phyloP scores from a whole-genome alignment of 2,329 filamentous ascomycete genomes.

The Colletotrichum sp. region DNA sequence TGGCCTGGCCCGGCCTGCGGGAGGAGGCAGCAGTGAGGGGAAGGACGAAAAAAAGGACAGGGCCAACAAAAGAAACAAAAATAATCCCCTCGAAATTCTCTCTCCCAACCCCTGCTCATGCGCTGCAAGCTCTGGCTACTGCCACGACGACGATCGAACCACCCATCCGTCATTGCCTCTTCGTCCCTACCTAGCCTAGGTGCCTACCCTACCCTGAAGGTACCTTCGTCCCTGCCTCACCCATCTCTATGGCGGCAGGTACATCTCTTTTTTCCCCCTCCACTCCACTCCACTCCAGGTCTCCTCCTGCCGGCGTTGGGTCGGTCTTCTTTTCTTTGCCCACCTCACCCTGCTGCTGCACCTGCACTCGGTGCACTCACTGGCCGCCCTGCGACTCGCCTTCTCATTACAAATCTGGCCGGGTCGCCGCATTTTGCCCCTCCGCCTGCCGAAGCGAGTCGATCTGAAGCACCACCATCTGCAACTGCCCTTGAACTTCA shows the following conservation, averaged over 20 bases:
- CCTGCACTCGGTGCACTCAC: not conserved
- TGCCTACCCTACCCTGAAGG: not conserved
- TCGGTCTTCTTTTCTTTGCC: not conserved
- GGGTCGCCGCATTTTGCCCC: conserved; percentile 16
- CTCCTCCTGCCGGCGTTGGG: not conserved
- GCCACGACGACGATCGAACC: conserved; percentile 6
- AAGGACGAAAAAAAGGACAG: not conserved
- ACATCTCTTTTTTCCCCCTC: not conserved
- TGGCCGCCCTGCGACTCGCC: not conserved
- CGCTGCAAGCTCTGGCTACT: not conserved
- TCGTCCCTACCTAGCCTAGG: not conserved
- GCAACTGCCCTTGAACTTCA: not conserved
- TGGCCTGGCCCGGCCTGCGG: not conserved
- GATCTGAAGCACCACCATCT: not conserved
- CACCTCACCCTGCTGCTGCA: not conserved
- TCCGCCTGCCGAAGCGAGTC: not conserved
- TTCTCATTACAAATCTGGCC: conserved; percentile 16
- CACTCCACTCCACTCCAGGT: not conserved
- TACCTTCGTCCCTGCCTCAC: not conserved
- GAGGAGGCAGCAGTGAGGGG: not conserved
- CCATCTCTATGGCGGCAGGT: not conserved
- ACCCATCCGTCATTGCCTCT: not conserved
- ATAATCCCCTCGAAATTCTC: not conserved
- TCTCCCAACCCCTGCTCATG: not conserved
- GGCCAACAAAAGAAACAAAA: not conserved